phyloP scores from a whole-genome alignment of 176 grass and related monocot genomes.

The Sorghum bicolor region DNA sequence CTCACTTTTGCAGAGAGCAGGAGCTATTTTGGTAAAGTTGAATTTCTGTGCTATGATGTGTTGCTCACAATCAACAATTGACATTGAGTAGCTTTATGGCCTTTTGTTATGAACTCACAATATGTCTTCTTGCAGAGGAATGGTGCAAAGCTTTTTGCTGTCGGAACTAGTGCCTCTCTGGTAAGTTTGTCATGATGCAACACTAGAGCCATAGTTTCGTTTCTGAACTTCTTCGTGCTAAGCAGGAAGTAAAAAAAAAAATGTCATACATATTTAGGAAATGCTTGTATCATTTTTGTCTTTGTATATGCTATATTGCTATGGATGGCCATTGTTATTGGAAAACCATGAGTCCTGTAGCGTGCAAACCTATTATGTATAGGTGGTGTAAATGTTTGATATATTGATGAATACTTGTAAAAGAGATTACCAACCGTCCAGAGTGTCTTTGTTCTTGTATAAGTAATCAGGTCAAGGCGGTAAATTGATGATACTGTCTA shows the following conservation, averaged over 20 bases:
- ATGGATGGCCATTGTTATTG: slow-evolving; percentile 1
- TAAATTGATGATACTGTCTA: slow-evolving; percentile 4
- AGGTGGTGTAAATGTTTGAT: slow-evolving; percentile 4
- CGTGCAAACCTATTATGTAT: neutral
- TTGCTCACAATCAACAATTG: neutral
- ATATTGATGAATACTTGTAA: neutral
- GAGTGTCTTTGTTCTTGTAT: slow-evolving; percentile 7
- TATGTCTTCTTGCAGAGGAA: slow-evolving; percentile 69
- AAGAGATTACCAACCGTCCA: neutral
- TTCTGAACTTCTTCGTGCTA: slow-evolving; percentile 9
- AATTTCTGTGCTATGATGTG: slow-evolving; percentile 19
- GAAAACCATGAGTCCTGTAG: slow-evolving; percentile 1
- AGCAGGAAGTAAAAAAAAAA: neutral
- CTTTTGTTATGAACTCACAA: slow-evolving; percentile 18
- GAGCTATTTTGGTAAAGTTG: slow-evolving; percentile 86
- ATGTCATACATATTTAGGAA: neutral
- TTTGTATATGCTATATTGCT: neutral
- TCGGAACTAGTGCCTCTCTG: slow-evolving; percentile 88
- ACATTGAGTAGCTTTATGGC: neutral
- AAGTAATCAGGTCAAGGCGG: neutral
- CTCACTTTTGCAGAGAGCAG: slow-evolving; percentile 85
- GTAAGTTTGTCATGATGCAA: slow-evolving; percentile 42
- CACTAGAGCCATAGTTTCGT: neutral
- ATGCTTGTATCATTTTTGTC: neutral
- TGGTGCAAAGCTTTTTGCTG: slow-evolving; percentile 90